A percentile compares a stretch with the other conserved stretches of the same genome.
Conservation (phyloP, 73 alveolate genomes). For the Paramecium sonneborni region DNA sequence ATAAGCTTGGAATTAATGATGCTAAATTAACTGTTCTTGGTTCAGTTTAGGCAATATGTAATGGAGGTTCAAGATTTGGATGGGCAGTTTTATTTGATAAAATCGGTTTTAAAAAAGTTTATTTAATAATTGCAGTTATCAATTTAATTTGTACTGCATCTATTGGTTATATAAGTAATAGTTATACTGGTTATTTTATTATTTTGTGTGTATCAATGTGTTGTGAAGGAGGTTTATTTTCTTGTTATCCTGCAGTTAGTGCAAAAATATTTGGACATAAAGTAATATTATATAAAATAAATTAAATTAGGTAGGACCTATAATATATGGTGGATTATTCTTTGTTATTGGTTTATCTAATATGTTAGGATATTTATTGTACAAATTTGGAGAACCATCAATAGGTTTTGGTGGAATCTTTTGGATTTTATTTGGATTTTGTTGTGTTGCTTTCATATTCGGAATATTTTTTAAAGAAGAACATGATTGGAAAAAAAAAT, state of each 20-base stretch:
- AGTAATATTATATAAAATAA: background rate
- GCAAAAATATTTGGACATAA: slow-evolving; percentile 50
- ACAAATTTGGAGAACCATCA: background rate
- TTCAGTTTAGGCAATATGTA: background rate
- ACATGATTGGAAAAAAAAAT: slow-evolving; percentile 43
- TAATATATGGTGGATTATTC: slow-evolving; percentile 45
- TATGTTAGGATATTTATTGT: slow-evolving; percentile 36
- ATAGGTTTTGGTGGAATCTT: slow-evolving; percentile 18
- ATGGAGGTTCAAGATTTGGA: slow-evolving; percentile 6
- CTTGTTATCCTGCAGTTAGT: slow-evolving; percentile 30
- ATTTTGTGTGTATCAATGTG: slow-evolving; percentile 2
- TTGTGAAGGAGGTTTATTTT: slow-evolving; percentile 42
- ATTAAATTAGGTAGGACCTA: slow-evolving; percentile 4
- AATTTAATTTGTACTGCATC: background rate
- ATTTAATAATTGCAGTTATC: background rate
- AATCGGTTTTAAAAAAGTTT: slow-evolving; percentile 42
- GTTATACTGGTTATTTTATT: slow-evolving; percentile 37
- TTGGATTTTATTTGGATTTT: slow-evolving; percentile 35
- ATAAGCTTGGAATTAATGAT: slow-evolving; percentile 2
- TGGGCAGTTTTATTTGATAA: slow-evolving; percentile 48
- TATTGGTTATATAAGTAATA: background rate
- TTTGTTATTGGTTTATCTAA: slow-evolving; percentile 27
- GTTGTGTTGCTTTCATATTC: background rate
- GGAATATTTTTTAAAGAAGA: slow-evolving; percentile 33
- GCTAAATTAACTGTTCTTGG: slow-evolving; percentile 16